phyloP scores from a whole-genome alignment of 768 basidiomycete genomes.

The Termitomyces sp. region DNA sequence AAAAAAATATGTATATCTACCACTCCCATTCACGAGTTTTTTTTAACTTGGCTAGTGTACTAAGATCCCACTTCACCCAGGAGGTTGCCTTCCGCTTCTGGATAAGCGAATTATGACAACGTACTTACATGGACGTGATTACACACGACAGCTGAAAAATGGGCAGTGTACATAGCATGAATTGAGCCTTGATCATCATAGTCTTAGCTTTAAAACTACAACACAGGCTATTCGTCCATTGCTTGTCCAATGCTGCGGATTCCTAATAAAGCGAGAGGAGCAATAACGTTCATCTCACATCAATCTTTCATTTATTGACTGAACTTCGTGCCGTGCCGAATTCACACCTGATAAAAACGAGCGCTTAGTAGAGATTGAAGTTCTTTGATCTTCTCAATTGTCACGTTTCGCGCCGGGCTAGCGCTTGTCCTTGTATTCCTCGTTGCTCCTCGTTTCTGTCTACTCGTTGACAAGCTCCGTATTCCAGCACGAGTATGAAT shows the following conservation, averaged over 20 bases:
- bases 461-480: slow-evolving; percentile 5
- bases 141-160: neutral
- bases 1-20: neutral
- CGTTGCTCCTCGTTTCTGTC: slow-evolving; percentile 8
- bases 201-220: neutral
- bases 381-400: slow-evolving; percentile 11
- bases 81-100: neutral
- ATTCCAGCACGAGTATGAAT: slow-evolving; percentile 26
- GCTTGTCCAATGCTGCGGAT: neutral
- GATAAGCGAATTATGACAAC: neutral
- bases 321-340: neutral
- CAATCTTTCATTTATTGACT: neutral
- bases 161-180: neutral
- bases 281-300: neutral
- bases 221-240: neutral
- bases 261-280: neutral
- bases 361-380: neutral
- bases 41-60: neutral
- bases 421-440: slow-evolving; percentile 10
- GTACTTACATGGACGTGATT: neutral
- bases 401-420: slow-evolving; percentile 16
- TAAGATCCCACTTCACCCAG: neutral
- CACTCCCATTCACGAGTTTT: neutral
- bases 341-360: neutral
- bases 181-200: neutral